These are phyloP conservation scores for Cynara cardunculus DNA, from an alignment of 129 eudicot genomes.

Conservation along the genomic window DNA sequence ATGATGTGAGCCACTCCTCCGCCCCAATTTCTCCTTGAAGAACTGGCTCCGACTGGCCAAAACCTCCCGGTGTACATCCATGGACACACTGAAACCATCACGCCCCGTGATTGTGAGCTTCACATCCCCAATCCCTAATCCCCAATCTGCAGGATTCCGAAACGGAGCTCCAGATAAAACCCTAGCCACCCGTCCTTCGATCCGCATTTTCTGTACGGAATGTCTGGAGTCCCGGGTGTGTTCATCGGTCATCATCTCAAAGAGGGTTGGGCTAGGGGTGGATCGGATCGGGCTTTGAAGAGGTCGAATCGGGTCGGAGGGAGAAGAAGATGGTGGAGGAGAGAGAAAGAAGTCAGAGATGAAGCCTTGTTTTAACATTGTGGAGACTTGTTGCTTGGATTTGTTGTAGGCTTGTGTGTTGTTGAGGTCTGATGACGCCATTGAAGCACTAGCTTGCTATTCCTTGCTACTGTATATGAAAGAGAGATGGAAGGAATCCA, in stretches of 20 bases:
- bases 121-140: conserved; percentile 69
- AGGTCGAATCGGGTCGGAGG: conserved; percentile 45
- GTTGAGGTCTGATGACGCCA: conserved; percentile 44
- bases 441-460: conserved; percentile 11
- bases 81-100: conserved; percentile 57
- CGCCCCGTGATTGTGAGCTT: conserved; percentile 61
- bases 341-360: conserved; percentile 65
- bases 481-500: conserved; percentile 17
- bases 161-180: conserved; percentile 57
- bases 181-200: conserved; percentile 54
- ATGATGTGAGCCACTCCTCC: conserved; percentile 47
- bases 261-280: conserved; percentile 74
- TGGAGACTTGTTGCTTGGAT: conserved; percentile 54
- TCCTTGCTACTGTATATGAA: not conserved
- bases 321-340: conserved; percentile 37
- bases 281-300: conserved; percentile 39
- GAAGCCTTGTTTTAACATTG: conserved; percentile 94
- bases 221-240: conserved; percentile 50
- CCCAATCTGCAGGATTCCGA: conserved; percentile 34
- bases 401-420: conserved; percentile 9
- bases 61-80: conserved; percentile 77
- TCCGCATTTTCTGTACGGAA: not conserved
- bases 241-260: conserved; percentile 83
- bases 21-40: conserved; percentile 61
- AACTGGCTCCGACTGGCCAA: conserved; percentile 62